Base-by-base conservation (phyloP, 1,284 basidiomycete species). In the Laetiporus sulphureus region DNA sequence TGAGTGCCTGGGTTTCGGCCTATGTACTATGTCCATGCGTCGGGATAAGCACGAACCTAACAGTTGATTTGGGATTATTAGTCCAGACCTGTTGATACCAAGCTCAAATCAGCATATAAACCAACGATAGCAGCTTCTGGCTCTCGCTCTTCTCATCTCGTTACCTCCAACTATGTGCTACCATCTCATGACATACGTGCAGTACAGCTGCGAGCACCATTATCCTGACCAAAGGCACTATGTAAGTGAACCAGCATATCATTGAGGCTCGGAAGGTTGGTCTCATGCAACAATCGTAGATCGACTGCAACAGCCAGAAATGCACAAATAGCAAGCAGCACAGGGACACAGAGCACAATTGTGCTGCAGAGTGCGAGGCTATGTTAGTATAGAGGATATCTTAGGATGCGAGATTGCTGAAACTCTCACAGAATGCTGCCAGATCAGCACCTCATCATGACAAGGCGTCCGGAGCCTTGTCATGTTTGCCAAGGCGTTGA, bases 301-400 rank as follows among this genome's bases (percentile, higher is more conserved):
- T 46, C 2, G 51, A 52, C 32, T 58, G 54, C 35, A 36, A 34
- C 12, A 32, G 41, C 3, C 5, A n/a, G 7, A 36, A 16, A 7
- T 58, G 57, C 42, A 41, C 44, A 8, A 21, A 51, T 36, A 58
- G 55, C 41, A 16, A 24, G 7, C 15, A 4, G 11, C 55, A 57
- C 34, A 38, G 35, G 8, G 11, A 19, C 3, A 44, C 39, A 3
- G 29, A 5, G 15, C 55, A 55, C 33, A 44, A 52, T 16, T 57
- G 55, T 27, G 19, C 41, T 2, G 29, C 13, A 2, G 33, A 24
- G 6, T 53, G 54, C 16, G 35, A 24, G 2, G 46, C 24, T 13
- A 45, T 32, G 49, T 45, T n/a, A 46, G 47, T 30, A 8, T n/a
- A n/a, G 27, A 12, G 6, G 7, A 2, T 3, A 15, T 5, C 19